Evolutionary conservation across 495 filamentous ascomycete genomes (phyloP).

Genomic region (Penicillium cataractarum): DNA sequence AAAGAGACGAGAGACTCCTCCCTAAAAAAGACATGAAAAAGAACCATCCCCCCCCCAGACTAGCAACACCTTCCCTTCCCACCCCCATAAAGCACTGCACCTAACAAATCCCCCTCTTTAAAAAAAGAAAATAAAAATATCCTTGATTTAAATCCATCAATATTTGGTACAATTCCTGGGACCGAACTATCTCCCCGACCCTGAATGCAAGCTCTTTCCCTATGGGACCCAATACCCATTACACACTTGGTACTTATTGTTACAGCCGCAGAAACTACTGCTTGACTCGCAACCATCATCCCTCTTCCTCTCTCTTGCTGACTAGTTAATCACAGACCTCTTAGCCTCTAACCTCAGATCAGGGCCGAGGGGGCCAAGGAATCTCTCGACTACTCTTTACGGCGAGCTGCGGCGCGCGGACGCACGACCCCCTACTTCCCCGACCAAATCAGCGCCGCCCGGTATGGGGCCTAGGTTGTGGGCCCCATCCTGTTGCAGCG

Average conservation of each 20-base stretch:
- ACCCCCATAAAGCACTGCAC: not conserved
- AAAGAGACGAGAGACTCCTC: not conserved
- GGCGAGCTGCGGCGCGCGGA: constrained; percentile 46
- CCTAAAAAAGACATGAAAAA: not conserved
- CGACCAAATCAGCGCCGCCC: constrained; percentile 39
- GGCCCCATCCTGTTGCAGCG: constrained; percentile 28
- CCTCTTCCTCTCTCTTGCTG: not conserved
- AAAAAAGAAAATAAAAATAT: not conserved
- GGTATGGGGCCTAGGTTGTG: not conserved
- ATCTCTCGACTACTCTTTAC: constrained; percentile 43
- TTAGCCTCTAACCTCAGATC: constrained; percentile 10
- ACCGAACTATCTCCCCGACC: not conserved
- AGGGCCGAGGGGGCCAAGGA: constrained; percentile 24
- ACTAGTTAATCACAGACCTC: not conserved
- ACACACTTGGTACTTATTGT: not conserved
- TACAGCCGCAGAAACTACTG: not conserved
- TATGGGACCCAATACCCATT: not conserved
- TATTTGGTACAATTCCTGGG: no score
- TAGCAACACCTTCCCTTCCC: not conserved
- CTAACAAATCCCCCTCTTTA: constrained; percentile 1
- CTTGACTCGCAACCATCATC: not conserved
- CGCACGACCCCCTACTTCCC: constrained; percentile 43
- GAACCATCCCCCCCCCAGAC: not conserved
- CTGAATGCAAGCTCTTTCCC: not conserved
- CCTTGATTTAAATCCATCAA: no score